Evolutionary conservation across 2,329 filamentous ascomycete species (phyloP).

Genomic region (Neoascochyta sp.): DNA sequence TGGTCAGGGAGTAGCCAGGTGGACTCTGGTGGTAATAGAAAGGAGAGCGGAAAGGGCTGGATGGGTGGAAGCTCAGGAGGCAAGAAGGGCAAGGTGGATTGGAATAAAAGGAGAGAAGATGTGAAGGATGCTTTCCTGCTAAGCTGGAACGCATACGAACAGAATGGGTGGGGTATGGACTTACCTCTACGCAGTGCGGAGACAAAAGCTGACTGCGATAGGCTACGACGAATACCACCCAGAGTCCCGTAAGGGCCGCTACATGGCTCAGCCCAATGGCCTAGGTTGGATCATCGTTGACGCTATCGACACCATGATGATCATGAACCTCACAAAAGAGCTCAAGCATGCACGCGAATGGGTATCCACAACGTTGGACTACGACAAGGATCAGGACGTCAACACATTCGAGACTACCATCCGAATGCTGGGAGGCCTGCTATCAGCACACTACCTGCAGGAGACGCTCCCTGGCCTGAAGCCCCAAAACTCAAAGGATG

Average conservation of each 20-base stretch:
- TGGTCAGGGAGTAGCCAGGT: conserved; percentile 38
- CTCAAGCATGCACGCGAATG: conserved; percentile 82
- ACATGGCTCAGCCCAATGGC: conserved; percentile 78
- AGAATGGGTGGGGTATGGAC: conserved; percentile 90
- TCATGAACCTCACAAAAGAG: conserved; percentile 93
- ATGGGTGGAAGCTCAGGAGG: conserved; percentile 20
- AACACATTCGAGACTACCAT: conserved; percentile 98
- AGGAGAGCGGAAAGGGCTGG: conserved; percentile 32
- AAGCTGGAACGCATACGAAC: conserved; percentile 90
- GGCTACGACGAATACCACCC: conserved; percentile 84
- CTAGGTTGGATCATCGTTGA: conserved; percentile 99
- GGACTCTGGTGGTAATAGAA: conserved; percentile 35
- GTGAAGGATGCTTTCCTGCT: conserved; percentile 87
- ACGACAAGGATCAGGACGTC: conserved; percentile 90
- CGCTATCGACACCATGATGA: conserved; percentile 90
- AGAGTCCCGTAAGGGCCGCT: conserved; percentile 68
- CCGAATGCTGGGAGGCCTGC: conserved; percentile 87
- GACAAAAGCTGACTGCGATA: conserved; percentile 19
- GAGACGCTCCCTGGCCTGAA: conserved; percentile 77
- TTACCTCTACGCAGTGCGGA: conserved; percentile 3
- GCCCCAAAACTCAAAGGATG: conserved; percentile 66
- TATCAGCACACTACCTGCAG: conserved; percentile 94
- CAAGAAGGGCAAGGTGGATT: conserved; percentile 55
- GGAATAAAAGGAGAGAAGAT: conserved; percentile 70
- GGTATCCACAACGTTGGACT: conserved; percentile 75